phyloP scores from a whole-genome alignment of 176 grass and related monocot genomes.

The Aegilops tauschii region DNA sequence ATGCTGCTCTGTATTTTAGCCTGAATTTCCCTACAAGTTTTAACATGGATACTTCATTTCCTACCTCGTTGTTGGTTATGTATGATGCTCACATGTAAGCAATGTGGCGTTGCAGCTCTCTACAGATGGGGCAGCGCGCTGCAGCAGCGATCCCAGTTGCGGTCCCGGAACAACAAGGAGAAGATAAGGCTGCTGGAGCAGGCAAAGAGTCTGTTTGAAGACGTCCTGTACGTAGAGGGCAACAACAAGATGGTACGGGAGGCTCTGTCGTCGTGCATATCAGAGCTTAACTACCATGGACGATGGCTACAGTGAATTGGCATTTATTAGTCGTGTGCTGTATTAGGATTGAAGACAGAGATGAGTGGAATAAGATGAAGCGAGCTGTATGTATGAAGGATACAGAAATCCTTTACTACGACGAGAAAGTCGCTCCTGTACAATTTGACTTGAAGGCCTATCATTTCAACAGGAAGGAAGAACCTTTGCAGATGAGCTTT shows the following conservation, averaged over 20 bases:
- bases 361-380: background rate
- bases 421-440: conserved; percentile 48
- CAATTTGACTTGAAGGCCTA: conserved; percentile 23
- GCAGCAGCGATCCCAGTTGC: conserved; percentile 77
- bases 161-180: conserved; percentile 53
- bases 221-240: conserved; percentile 74
- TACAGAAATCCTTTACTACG: conserved; percentile 11
- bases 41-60: background rate
- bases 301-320: conserved; percentile 36
- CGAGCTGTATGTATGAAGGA: conserved; percentile 28
- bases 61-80: too few relatives aligned
- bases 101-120: conserved; percentile 52
- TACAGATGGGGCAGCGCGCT: conserved; percentile 85
- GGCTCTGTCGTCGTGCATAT: conserved; percentile 79
- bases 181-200: conserved; percentile 85
- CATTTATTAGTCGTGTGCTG: background rate
- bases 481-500: conserved; percentile 40
- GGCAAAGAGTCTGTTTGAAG: conserved; percentile 89
- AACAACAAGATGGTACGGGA: conserved; percentile 64
- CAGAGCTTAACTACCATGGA: conserved; percentile 79
- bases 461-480: conserved; percentile 67
- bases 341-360: background rate
- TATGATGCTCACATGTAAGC: background rate
- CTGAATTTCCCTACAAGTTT: background rate
- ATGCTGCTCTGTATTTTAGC: background rate